Evolutionary conservation across 2,329 filamentous ascomycete genomes (phyloP), one percentile per base, ranked within the genome.

Genomic region (Emydomyces testavorans): DNA sequence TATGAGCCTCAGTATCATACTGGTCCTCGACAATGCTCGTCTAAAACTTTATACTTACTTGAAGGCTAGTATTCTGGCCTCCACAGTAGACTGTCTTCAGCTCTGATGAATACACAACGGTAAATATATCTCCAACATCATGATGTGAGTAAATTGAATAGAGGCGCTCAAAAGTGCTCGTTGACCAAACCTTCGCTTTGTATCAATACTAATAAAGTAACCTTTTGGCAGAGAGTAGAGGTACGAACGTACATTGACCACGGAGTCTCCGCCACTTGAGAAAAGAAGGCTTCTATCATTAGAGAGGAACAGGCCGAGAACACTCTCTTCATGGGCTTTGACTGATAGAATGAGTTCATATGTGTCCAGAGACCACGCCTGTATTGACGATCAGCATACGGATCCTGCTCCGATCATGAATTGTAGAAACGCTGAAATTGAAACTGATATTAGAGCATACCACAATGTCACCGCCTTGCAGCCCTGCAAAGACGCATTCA

Each of bases 81-180:
- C 92, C 92, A 36, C 94, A 77, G 63, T 94, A 96, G 3, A 94
- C 76, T 0, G 84, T 94, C 56, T 90, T 78, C 58, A 86, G 74
- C 55, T 80, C 76, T 5, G 79, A 70, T 3, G 88, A 94, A 65
- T 94, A 95, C 1, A 83, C 83, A n/a, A 94, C 82, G 57, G 87
- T 94, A 64, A 96, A 96, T 50, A 98, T 80, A 68, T 98, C 92
- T 51, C 92, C 92, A 34, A 94, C 85, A 58, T 96, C 92, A 65
- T 94, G 90, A 41, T 82, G 83, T 53, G 88, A 93, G 71, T 94
- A 94, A 52, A 96, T 85, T 53, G 92, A 87, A 69, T 89, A 92
- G 0, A 92, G 73, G 23, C 84, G 80, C 48, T 76, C 77, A 63
- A 94, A 80, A 4, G 79, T 82, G 36, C 71, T 74, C 1, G 89